A percentile compares a stretch with the other conserved stretches of the same genome.
phyloP scores from a whole-genome alignment of 345 rosid genomes.

The Salix dunnii region DNA sequence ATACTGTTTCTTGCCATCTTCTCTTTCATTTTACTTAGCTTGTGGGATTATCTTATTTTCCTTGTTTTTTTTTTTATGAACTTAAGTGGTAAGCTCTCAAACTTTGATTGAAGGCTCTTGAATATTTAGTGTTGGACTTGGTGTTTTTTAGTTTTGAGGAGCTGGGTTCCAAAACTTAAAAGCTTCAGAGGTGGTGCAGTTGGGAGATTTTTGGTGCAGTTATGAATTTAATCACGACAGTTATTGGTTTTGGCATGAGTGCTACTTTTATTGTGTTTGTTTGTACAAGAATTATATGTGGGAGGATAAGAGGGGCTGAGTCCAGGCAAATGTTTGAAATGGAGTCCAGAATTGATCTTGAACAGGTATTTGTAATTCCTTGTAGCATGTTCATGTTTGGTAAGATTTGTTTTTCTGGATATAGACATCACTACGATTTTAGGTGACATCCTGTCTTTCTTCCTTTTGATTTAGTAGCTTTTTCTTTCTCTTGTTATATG shows the following conservation, averaged over 20 bases:
- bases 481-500: background rate
- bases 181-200: background rate
- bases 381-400: background rate
- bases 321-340: conserved; percentile 45
- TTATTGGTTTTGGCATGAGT: conserved; percentile 66
- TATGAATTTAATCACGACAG: conserved; percentile 51
- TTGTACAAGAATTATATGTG: conserved; percentile 59
- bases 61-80: background rate
- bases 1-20: background rate
- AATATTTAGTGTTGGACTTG: background rate
- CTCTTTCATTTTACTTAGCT: background rate
- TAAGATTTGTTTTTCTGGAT: background rate
- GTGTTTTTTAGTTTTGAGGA: conserved; percentile 5
- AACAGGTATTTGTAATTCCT: conserved; percentile 38
- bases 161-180: background rate
- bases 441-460: background rate
- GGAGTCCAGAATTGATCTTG: conserved; percentile 46
- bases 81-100: background rate
- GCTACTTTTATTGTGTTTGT: conserved; percentile 58
- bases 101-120: background rate
- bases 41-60: background rate
- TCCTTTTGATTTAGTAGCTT: background rate
- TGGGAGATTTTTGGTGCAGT: conserved; percentile 40
- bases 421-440: background rate
- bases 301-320: conserved; percentile 39